phyloP scores from a whole-genome alignment of 441 rosid genomes.

The Flueggea neowawraea region DNA sequence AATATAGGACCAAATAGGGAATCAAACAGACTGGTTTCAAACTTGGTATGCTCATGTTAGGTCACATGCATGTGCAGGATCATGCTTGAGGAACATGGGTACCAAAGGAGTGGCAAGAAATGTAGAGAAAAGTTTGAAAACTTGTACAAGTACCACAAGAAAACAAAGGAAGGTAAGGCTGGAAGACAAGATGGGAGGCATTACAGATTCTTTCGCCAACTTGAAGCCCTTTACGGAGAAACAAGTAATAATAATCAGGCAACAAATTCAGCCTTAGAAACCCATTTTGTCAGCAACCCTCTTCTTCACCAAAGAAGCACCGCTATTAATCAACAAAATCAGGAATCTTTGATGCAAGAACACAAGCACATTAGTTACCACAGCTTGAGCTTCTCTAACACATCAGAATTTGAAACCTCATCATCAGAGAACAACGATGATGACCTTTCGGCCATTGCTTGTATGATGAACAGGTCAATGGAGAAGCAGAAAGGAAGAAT shows the following conservation, averaged over 20 bases:
- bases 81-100: slow-evolving; percentile 59
- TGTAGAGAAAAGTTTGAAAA: slow-evolving; percentile 65
- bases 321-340: not conserved
- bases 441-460: slow-evolving; percentile 40
- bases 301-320: slow-evolving; percentile 18
- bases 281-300: slow-evolving; percentile 20
- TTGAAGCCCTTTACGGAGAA: slow-evolving; percentile 60
- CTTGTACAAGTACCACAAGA: slow-evolving; percentile 64
- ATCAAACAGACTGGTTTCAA: too few relatives aligned
- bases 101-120: slow-evolving; percentile 55
- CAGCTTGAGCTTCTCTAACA: slow-evolving; percentile 44
- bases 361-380: slow-evolving; percentile 18
- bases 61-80: slow-evolving; percentile 30
- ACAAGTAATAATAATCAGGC: slow-evolving; percentile 15
- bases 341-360: slow-evolving; percentile 6
- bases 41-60: too few relatives aligned
- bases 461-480: slow-evolving; percentile 31
- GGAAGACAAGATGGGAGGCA: slow-evolving; percentile 68
- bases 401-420: slow-evolving; percentile 46
- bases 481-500: slow-evolving; percentile 20
- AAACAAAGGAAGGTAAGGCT: slow-evolving; percentile 63
- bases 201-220: slow-evolving; percentile 67
- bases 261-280: slow-evolving; percentile 20
- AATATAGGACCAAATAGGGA: too few relatives aligned
- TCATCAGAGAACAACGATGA: slow-evolving; percentile 39